Conservation (phyloP, 1,139 yeast species). For the Diutina ranongensis region DNA sequence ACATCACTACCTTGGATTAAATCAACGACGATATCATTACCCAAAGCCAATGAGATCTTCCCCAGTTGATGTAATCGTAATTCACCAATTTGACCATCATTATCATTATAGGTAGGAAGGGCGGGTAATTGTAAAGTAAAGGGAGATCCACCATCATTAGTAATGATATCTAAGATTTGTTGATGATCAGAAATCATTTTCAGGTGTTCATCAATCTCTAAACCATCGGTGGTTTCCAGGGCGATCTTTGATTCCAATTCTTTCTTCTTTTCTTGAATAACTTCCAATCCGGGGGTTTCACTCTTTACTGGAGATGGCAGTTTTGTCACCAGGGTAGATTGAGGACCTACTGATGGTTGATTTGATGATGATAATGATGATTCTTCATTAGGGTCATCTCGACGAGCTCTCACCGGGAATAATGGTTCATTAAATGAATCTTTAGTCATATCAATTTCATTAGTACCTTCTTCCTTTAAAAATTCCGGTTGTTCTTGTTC, state of each 20-base stretch:
- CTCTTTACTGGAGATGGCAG: constrained; percentile 19
- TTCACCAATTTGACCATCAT: constrained; percentile 56
- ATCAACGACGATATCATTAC: constrained; percentile 33
- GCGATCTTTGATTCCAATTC: constrained; percentile 21
- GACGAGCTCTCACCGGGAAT: constrained; percentile 33
- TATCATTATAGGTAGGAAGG: neutral
- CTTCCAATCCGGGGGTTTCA: constrained; percentile 20
- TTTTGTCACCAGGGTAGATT: constrained; percentile 16
- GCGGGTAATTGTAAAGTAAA: constrained; percentile 1
- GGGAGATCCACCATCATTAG: constrained; percentile 8
- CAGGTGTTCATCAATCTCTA: neutral
- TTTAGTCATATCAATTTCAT: constrained; percentile 51
- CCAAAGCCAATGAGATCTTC: constrained; percentile 60
- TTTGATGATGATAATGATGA: neutral
- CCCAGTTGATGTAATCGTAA: constrained; percentile 76
- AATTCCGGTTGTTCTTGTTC: constrained; percentile 25
- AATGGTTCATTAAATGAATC: constrained; percentile 37
- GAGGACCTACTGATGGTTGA: constrained; percentile 18
- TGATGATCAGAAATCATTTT: constrained; percentile 24
- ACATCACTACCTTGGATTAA: constrained; percentile 54
- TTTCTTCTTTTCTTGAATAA: constrained; percentile 19
- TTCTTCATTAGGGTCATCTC: constrained; percentile 8
- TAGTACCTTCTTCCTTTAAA: constrained; percentile 26
- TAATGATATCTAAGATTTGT: constrained; percentile 18
- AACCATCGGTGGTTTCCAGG: constrained; percentile 9